Conservation (phyloP, 176 grass and related monocot species). For the Aegilops bicornis region DNA sequence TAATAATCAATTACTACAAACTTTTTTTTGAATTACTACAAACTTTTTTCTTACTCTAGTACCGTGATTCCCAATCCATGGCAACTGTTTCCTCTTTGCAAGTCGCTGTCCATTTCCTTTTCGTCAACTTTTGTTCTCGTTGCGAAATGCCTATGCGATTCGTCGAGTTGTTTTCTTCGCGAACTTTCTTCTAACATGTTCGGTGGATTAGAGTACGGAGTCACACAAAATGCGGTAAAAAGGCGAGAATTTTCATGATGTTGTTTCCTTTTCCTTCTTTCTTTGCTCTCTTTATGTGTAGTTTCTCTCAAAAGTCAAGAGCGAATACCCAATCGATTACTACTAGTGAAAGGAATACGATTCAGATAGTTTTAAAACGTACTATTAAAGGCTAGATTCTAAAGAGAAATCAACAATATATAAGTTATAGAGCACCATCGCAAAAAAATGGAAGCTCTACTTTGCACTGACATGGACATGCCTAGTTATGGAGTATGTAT, state of each 20-base stretch:
- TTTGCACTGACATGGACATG: not conserved
- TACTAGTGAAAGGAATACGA: not conserved
- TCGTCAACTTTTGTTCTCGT: not conserved
- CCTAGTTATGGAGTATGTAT: not conserved
- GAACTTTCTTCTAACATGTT: not conserved
- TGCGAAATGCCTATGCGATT: not conserved
- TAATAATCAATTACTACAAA: not conserved
- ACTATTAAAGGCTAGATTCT: not conserved
- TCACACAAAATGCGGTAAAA: not conserved
- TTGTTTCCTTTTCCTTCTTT: not conserved
- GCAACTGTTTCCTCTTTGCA: slow-evolving; percentile 8
- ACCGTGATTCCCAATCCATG: not conserved
- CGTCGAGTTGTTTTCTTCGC: not conserved
- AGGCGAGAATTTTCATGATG: not conserved
- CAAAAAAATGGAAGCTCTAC: not conserved
- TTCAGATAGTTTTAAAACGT: not conserved
- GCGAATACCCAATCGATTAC: not conserved
- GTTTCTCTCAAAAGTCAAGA: not conserved
- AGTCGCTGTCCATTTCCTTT: slow-evolving; percentile 17
- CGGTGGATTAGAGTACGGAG: not conserved
- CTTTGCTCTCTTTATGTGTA: not conserved
- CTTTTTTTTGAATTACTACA: too few relatives aligned
- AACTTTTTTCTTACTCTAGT: too few relatives aligned
- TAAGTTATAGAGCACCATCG: not conserved
- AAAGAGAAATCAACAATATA: not conserved